Evolutionary conservation across 1,284 basidiomycete species (phyloP), one percentile per base, ranked within the genome.

Genomic region (Vanrija sp.): DNA sequence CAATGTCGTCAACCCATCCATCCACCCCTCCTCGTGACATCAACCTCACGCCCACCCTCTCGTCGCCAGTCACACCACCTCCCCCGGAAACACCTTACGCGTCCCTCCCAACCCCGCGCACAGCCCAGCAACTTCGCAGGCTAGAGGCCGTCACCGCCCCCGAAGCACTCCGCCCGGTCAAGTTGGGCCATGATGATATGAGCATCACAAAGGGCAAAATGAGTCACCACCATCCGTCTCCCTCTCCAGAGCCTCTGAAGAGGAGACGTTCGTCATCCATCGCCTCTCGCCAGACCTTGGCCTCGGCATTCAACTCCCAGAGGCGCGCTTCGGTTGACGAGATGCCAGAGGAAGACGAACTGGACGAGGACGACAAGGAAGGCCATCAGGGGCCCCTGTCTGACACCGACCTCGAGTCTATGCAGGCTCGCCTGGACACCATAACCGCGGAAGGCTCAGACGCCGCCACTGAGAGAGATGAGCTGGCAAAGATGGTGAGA

Each of bases 401-500:
- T 7, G 46, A 60, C 2, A 58, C 53, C 5, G 52, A 63, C 10
- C 38, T 69, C 34, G 46, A 45, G 47, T 47, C 49, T 43, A 61
- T 65, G 28, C 54, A 55, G 44, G 47, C 51, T 18, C 50, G 63
- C 16, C 46, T 66, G 4, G 47, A 45, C 12, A 45, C 46, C 12
- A 44, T 39, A 29, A 52, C 34, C 34, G 12, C 34, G 2, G 34
- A 34, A 14, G 14, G 34, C 34, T 34, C 34, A 14, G 34, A 58
- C 19, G 59, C 48, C 7, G 43, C 28, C 46, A 16, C 49, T 5
- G 49, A 63, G 45, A 46, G 52, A 25, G 64, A 65, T 38, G 58
- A 68, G 45, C 47, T 71, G 38, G 46, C 58, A 23, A 46, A 43
- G 18, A 69, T 71, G 65, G 69, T 71, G 52, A 56, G 69, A 55